Percentiles rank a stretch among this genome's conserved stretches.
Conservation (phyloP, 345 rosid genomes). For the Populus deltoides region DNA sequence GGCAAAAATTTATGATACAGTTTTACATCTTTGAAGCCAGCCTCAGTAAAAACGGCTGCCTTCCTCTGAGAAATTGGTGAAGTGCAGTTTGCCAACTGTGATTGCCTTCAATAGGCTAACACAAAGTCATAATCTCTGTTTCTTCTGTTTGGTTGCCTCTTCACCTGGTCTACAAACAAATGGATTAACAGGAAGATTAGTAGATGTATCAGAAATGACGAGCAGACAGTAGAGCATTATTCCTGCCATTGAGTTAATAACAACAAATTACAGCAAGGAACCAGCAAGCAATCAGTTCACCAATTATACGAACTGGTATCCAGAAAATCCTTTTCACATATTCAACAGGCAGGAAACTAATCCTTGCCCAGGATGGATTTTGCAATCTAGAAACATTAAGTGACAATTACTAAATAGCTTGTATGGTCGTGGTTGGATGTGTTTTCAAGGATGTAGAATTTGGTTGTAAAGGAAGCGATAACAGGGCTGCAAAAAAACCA, state of each 20-base stretch:
- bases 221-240: background rate
- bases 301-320: background rate
- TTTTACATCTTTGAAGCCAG: background rate
- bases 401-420: background rate
- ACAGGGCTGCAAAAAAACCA: background rate
- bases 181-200: background rate
- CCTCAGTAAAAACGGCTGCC: background rate
- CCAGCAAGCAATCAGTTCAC: background rate
- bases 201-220: background rate
- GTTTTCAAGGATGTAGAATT: too few species aligned
- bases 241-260: background rate
- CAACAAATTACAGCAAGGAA: background rate
- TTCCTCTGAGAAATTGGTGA: background rate
- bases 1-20: background rate
- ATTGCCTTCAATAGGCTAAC: background rate
- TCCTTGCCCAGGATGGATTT: background rate
- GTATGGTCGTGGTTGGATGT: background rate
- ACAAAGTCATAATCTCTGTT: background rate
- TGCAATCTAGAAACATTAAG: background rate
- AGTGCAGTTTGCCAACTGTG: background rate
- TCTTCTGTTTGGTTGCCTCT: background rate
- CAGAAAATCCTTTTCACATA: background rate
- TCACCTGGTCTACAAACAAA: background rate
- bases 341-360: background rate
- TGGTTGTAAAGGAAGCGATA: background rate